Base-by-base conservation (phyloP, 805 yeast genomes). In the Yamadazyma sp. region DNA sequence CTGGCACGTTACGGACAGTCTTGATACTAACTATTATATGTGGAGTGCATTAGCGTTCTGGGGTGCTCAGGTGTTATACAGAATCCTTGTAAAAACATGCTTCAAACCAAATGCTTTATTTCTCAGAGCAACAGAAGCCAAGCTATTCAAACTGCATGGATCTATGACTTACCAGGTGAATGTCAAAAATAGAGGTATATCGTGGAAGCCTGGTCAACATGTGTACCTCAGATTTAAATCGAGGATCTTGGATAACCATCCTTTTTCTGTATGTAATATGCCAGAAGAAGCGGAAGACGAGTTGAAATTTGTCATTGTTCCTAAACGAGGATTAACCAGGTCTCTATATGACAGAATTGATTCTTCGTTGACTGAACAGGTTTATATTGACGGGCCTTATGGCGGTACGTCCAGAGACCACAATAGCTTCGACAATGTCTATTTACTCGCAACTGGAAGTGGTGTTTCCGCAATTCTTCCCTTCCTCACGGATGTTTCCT, bases 141-240 rank as follows among this genome's bases (percentile, higher is more conserved):
- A 44, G 6, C 47, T 67, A 25, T 39, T 38, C n/a, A 56, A 49
- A 35, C 35, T 64, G 14, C 46, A 45, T 12, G 54, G 49, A 37
- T 39, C 47, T 3, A 47, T 35, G 25, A 57, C 53, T 48, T 65
- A 42, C 48, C 62, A 47, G 47, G 61, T 71, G 21, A 60, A 67
- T 33, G 53, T 77, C 3, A 37, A 47, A 3, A 60, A 61, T 21
- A 43, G 57, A n/a, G 52, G 52, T 12, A 53, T 71, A 27, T 41
- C 45, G 8, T 76, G 81, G 81, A 47, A 31, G 11, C 73, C 81
- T 1, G 82, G 83, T 16, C 82, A 77, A 42, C 83, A 77, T 53
- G 57, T 75, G 4, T 74, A 61, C 45, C 52, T 77, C 14, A 62
- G 80, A 47, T 71, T 73, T 40, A 57, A 60, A 2, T 44, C 62